phyloP scores from a whole-genome alignment of 495 filamentous ascomycete species.

The Xylaria telfairii region DNA sequence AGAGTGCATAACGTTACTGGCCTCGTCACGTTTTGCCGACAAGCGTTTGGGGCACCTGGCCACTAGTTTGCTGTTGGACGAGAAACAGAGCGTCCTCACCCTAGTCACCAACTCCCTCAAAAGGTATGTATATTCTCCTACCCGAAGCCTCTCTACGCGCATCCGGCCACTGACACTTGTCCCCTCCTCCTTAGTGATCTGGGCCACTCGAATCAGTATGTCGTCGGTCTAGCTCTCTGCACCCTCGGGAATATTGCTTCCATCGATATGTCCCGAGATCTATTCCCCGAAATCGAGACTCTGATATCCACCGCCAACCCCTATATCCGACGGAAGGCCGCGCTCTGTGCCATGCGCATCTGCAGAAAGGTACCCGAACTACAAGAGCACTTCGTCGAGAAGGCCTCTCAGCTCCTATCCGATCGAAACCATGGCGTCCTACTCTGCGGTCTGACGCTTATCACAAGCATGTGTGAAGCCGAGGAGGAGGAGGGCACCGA shows the following conservation, averaged over 20 bases:
- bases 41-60: slow-evolving; percentile 96
- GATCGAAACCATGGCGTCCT: slow-evolving; percentile 95
- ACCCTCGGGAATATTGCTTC: slow-evolving; percentile 97
- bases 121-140: slow-evolving; percentile 71
- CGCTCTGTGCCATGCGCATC: slow-evolving; percentile 99
- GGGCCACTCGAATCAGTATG: slow-evolving; percentile 97
- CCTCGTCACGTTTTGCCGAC: slow-evolving; percentile 96
- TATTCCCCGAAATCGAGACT: slow-evolving; percentile 92
- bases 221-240: slow-evolving; percentile 94
- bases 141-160: neutral
- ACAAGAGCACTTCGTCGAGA: slow-evolving; percentile 96
- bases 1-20: slow-evolving; percentile 96
- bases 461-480: slow-evolving; percentile 90
- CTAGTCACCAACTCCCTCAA: slow-evolving; percentile 96
- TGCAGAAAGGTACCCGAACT: slow-evolving; percentile 97
- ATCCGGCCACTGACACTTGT: slow-evolving; percentile 39
- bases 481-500: slow-evolving; percentile 89
- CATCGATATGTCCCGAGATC: slow-evolving; percentile 96
- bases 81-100: slow-evolving; percentile 98
- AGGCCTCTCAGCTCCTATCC: slow-evolving; percentile 84
- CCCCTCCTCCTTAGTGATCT: slow-evolving; percentile 70
- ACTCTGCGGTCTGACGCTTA: slow-evolving; percentile 88
- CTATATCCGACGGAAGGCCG: slow-evolving; percentile 95
- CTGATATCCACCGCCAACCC: slow-evolving; percentile 92
- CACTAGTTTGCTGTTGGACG: slow-evolving; percentile 93